These are phyloP conservation scores for Colletotrichum liriopes DNA, from an alignment of 2,329 filamentous ascomycete genomes.

Conservation along the genomic window DNA sequence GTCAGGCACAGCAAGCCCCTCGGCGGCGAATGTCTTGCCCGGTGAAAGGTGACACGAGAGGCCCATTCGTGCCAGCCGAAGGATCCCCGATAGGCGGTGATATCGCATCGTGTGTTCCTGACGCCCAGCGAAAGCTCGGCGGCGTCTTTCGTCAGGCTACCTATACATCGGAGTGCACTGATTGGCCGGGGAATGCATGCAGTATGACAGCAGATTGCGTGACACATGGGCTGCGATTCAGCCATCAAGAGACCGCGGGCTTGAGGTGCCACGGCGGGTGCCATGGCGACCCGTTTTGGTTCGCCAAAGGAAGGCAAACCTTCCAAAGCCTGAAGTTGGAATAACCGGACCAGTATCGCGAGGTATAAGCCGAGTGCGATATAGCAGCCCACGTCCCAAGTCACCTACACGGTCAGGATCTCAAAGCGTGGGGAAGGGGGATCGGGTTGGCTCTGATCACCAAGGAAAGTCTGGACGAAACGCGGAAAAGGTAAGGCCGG, in stretches of 20 bases:
- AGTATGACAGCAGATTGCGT: slow-evolving; percentile 35
- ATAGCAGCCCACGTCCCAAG: slow-evolving; percentile 9
- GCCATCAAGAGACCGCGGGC: slow-evolving; percentile 14
- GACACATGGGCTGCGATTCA: slow-evolving; percentile 29
- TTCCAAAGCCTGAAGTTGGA: neutral
- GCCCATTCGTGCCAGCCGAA: slow-evolving; percentile 14
- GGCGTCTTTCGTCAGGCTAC: slow-evolving; percentile 1
- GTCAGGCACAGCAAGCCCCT: slow-evolving; percentile 10
- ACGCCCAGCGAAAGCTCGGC: slow-evolving; percentile 1
- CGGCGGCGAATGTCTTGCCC: neutral
- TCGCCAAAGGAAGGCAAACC: slow-evolving; percentile 4
- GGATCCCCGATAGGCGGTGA: neutral
- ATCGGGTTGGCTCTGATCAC: neutral
- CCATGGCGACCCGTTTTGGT: slow-evolving; percentile 26
- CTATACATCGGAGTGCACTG: neutral
- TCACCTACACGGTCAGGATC: neutral
- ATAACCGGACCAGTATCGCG: slow-evolving; percentile 12
- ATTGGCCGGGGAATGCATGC: slow-evolving; percentile 37
- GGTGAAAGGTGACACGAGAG: slow-evolving; percentile 25
- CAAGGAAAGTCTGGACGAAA: slow-evolving; percentile 36
- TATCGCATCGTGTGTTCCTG: slow-evolving; percentile 17
- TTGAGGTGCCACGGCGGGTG: slow-evolving; percentile 6
- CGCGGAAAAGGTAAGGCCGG: slow-evolving; percentile 37
- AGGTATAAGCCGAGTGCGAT: slow-evolving; percentile 24
- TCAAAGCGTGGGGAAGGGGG: neutral